These are phyloP conservation scores for Hyaloperonospora arabidopsidis DNA, from an alignment of 352 stramenopile species.

Conservation along the genomic window DNA sequence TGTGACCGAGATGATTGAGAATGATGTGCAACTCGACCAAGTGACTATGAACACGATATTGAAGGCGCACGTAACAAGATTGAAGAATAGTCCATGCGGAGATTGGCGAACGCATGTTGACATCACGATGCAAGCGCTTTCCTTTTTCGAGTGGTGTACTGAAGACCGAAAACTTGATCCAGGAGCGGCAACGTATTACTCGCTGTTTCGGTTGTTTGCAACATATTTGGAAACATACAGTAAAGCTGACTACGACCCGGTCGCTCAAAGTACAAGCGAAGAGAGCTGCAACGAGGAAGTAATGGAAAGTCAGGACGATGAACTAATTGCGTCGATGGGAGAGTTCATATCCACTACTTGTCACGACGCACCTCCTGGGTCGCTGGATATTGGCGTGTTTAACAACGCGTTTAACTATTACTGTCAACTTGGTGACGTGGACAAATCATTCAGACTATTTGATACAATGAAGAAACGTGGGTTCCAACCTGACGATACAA, in stretches of 20 bases:
- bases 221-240: slow-evolving; percentile 27
- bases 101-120: slow-evolving; percentile 15
- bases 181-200: slow-evolving; percentile 36
- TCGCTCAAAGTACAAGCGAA: not conserved
- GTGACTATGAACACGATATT: slow-evolving; percentile 53
- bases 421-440: slow-evolving; percentile 37
- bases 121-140: slow-evolving; percentile 25
- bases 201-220: slow-evolving; percentile 46
- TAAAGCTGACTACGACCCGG: not conserved
- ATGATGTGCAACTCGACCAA: slow-evolving; percentile 22
- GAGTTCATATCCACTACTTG: slow-evolving; percentile 45
- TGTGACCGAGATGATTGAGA: slow-evolving; percentile 32
- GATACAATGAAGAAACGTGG: slow-evolving; percentile 48
- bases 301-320: slow-evolving; percentile 15
- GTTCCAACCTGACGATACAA: slow-evolving; percentile 37
- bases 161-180: slow-evolving; percentile 23
- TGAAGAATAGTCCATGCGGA: slow-evolving; percentile 9
- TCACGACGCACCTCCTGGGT: slow-evolving; percentile 23
- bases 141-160: slow-evolving; percentile 30
- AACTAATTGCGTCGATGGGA: slow-evolving; percentile 25
- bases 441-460: slow-evolving; percentile 45
- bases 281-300: slow-evolving; percentile 9
- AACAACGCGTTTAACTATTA: slow-evolving; percentile 67
- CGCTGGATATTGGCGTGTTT: slow-evolving; percentile 44
- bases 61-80: slow-evolving; percentile 26